Evolutionary conservation across 2,329 filamentous ascomycete genomes (phyloP).

Genomic region (Fusarium oxysporum): DNA sequence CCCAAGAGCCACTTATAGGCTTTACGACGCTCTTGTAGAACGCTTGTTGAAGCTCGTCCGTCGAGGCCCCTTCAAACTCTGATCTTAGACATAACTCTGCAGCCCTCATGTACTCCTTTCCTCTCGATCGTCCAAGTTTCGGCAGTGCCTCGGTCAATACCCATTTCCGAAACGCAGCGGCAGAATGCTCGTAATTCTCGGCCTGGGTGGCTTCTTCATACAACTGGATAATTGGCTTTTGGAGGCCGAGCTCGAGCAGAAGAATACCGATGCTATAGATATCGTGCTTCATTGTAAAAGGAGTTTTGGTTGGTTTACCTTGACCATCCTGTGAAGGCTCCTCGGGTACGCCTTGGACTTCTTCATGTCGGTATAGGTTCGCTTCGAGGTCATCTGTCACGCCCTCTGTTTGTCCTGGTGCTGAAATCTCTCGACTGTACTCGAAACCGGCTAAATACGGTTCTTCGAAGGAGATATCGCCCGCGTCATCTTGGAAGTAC

Average conservation of each 20-base stretch:
- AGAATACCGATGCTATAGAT: neutral
- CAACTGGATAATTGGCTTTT: neutral
- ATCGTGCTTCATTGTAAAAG: neutral
- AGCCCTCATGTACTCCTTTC: neutral
- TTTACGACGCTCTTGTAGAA: neutral
- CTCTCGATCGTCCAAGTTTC: neutral
- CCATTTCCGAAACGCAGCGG: neutral
- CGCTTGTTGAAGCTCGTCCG: neutral
- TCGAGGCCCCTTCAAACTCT: accelerated
- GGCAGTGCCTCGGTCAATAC: neutral
- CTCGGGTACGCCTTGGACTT: neutral
- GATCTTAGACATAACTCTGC: neutral
- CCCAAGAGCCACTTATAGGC: neutral
- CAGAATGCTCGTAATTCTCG: neutral
- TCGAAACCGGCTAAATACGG: neutral
- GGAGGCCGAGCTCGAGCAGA: accelerated
- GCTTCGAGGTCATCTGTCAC: neutral
- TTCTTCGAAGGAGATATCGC: neutral
- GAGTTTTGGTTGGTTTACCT: accelerated
- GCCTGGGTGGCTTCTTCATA: neutral
- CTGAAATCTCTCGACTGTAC: neutral
- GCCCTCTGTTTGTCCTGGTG: neutral
- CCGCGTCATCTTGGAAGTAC: neutral
- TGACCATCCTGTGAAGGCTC: accelerated
- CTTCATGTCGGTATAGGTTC: neutral